Evolutionary conservation across 2,329 filamentous ascomycete species (phyloP), one percentile per base, ranked within the genome.

Genomic region (Aspergillus versicolor): DNA sequence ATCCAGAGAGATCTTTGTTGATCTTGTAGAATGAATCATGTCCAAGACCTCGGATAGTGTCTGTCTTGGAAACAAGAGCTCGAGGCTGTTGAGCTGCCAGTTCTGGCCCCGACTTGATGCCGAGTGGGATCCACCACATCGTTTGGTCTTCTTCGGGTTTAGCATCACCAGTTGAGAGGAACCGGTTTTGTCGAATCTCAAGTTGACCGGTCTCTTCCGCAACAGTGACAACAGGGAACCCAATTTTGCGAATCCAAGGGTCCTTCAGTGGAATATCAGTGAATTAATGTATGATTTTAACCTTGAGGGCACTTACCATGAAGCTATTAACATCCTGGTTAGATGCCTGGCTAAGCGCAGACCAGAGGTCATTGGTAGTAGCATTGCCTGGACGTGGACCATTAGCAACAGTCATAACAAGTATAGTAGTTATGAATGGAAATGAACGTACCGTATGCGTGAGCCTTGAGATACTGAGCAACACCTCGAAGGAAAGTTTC

Each of bases 201-300:
- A 97, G 89, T 72, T 93, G 88, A 15, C 89, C 89, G 56, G 88
- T 85, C 72, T 93, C 87, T 75, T 97, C 94, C 21, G 88, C 83
- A 15, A 97, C 84, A 2, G 90, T 95, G 19, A 99, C 77, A 13
- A 97, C 87, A 0, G 94, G 94, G 75, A 96, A 96, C 2, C 94
- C 94, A 64, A 97, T 95, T 78, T 93, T 94, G 66, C 88, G 87
- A 70, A 97, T 96, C 94, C 94, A 99, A 17, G 89, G 87, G 63
- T 91, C 84, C 78, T 80, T 59, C 46, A 51, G 6, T 17, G 52
- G 45, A 40, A 58, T 48, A 59, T 63, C 51, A 66, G 56, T 54
- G 19, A 12, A 7, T 24, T 3, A 11, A 30, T 43, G 15, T 11
- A 12, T 27, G 24, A 42, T 17, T 15, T 5, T 52, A 19, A 47